Percentiles rank a stretch among this genome's conserved stretches.
Conservation (phyloP, 2,329 filamentous ascomycete genomes). For the Paecilomyces sp. region DNA sequence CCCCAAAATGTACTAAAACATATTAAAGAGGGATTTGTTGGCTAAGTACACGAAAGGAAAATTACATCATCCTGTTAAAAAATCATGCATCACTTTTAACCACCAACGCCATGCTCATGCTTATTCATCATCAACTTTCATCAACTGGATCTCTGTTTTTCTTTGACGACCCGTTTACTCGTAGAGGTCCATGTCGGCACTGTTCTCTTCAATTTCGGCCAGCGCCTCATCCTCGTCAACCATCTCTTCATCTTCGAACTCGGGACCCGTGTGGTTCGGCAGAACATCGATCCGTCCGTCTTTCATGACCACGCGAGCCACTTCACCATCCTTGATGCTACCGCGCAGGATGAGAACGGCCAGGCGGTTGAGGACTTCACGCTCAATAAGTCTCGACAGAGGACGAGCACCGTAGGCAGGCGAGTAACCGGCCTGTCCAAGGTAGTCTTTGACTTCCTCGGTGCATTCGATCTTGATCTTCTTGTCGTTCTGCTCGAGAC, state of each 20-base stretch:
- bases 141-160: background rate
- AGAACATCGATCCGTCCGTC: conserved; percentile 74
- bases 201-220: conserved; percentile 59
- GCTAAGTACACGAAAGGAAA: background rate
- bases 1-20: background rate
- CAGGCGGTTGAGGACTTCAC: conserved; percentile 89
- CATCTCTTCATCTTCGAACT: conserved; percentile 61
- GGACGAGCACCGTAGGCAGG: conserved; percentile 92
- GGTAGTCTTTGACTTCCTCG: conserved; percentile 83
- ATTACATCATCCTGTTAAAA: background rate
- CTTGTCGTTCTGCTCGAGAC: conserved; percentile 74
- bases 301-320: conserved; percentile 68
- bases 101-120: background rate
- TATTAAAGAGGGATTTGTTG: background rate
- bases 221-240: conserved; percentile 67
- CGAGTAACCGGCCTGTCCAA: conserved; percentile 86
- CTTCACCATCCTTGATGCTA: conserved; percentile 77
- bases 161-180: conserved; percentile 37
- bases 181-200: conserved; percentile 57
- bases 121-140: background rate
- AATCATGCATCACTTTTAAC: background rate
- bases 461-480: conserved; percentile 80
- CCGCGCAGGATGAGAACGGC: conserved; percentile 87
- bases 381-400: conserved; percentile 83
- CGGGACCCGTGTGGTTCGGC: conserved; percentile 69